These are phyloP conservation scores for Mucor plumbeus DNA, from an alignment of 371 early-diverging fungal species.

Conservation along the genomic window DNA sequence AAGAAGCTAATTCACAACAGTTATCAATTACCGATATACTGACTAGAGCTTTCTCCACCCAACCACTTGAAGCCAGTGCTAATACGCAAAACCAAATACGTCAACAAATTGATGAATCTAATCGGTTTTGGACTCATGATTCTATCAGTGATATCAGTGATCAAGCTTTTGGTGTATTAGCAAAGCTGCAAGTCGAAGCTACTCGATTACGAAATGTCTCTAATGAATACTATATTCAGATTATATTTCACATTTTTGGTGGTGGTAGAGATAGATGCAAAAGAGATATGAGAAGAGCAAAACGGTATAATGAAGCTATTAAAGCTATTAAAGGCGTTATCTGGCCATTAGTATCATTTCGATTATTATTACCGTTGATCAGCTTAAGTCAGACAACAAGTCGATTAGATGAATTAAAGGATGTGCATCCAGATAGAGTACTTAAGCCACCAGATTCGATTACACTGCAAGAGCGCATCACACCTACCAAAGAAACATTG, in stretches of 20 bases:
- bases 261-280: slow-evolving; percentile 30
- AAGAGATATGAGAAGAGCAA: slow-evolving; percentile 32
- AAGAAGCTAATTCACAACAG: neutral
- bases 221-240: slow-evolving; percentile 36
- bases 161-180: slow-evolving; percentile 30
- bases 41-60: slow-evolving; percentile 17
- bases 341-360: slow-evolving; percentile 44
- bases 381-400: slow-evolving; percentile 20
- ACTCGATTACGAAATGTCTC: slow-evolving; percentile 40
- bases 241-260: slow-evolving; percentile 29
- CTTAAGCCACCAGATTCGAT: neutral
- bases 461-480: slow-evolving; percentile 17
- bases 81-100: slow-evolving; percentile 7
- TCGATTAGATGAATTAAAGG: slow-evolving; percentile 10
- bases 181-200: slow-evolving; percentile 39
- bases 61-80: neutral
- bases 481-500: slow-evolving; percentile 22
- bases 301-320: slow-evolving; percentile 42
- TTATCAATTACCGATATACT: neutral
- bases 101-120: slow-evolving; percentile 14
- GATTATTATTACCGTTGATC: slow-evolving; percentile 37
- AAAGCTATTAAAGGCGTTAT: slow-evolving; percentile 44
- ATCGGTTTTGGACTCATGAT: slow-evolving; percentile 48
- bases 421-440: neutral
- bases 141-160: slow-evolving; percentile 56